Conservation (phyloP, 441 rosid species). For the Melastoma candidum region DNA sequence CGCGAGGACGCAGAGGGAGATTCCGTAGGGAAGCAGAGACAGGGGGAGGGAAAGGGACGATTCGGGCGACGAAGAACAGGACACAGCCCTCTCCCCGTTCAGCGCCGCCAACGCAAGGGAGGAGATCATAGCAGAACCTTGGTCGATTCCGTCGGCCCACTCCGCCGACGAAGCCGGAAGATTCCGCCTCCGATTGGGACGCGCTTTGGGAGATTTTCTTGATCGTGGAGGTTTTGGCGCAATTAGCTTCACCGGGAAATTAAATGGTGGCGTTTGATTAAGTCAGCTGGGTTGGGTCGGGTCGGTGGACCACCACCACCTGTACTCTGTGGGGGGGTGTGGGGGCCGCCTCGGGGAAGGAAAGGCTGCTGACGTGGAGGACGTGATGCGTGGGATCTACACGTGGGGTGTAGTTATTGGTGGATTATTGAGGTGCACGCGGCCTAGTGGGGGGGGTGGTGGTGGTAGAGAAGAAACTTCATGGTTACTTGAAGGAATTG, state of each 20-base stretch:
- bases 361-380: not conserved
- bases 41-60: slow-evolving; percentile 48
- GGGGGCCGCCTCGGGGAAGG: too few relatives aligned
- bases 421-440: not conserved
- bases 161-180: too few relatives aligned
- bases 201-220: too few relatives aligned
- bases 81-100: slow-evolving; percentile 84
- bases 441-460: not conserved
- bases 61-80: slow-evolving; percentile 34
- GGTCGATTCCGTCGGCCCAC: not conserved
- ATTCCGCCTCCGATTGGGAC: too few relatives aligned
- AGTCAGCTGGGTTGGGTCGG: too few relatives aligned
- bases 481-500: too few relatives aligned
- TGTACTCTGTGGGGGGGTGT: too few relatives aligned
- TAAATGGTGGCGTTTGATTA: too few relatives aligned
- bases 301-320: too few relatives aligned
- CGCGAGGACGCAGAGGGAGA: slow-evolving; percentile 50
- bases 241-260: too few relatives aligned
- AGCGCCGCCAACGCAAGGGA: slow-evolving; percentile 19
- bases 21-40: slow-evolving; percentile 57
- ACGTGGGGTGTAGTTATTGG: slow-evolving; percentile 3
- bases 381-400: not conserved
- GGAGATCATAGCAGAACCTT: slow-evolving; percentile 3
- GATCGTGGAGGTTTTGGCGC: too few relatives aligned
- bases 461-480: not conserved